Evolutionary conservation across 2,329 filamentous ascomycete genomes (phyloP).

Genomic region (Paecilomyces dactylethromorphus): DNA sequence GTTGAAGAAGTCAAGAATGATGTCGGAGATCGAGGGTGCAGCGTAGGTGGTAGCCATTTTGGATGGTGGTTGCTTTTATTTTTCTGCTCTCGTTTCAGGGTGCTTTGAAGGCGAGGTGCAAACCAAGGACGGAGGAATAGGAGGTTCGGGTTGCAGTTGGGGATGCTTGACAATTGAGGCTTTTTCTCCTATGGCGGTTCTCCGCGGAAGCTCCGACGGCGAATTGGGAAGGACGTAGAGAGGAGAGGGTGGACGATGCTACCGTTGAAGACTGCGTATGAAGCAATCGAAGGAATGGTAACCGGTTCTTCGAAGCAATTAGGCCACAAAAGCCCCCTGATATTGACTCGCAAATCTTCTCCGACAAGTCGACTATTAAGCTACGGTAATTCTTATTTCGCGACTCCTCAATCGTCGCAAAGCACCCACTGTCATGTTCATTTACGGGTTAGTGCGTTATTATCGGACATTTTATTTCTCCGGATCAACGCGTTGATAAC

Average conservation of each 20-base stretch:
- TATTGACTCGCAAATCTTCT: background rate
- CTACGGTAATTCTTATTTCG: background rate
- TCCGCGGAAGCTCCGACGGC: conserved; percentile 1
- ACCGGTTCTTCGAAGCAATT: background rate
- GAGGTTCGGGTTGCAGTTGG: background rate
- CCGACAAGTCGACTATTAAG: background rate
- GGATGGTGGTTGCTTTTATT: background rate
- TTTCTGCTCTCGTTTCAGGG: background rate
- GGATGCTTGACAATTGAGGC: background rate
- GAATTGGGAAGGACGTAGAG: background rate
- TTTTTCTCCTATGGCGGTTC: background rate
- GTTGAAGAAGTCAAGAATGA: conserved; percentile 8
- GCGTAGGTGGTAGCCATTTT: conserved; percentile 3
- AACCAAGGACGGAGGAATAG: background rate
- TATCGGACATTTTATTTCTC: background rate
- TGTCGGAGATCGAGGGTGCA: conserved; percentile 1
- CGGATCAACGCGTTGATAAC: conserved; percentile 11
- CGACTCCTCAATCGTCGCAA: background rate
- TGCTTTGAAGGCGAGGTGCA: background rate
- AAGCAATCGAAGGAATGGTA: background rate
- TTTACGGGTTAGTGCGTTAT: background rate
- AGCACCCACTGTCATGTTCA: background rate
- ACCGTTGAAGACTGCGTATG: background rate
- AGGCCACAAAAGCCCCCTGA: background rate
- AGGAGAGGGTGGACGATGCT: background rate